Base-by-base conservation (phyloP, 2,329 filamentous ascomycete genomes). In the Pseudogymnoascus sp. region DNA sequence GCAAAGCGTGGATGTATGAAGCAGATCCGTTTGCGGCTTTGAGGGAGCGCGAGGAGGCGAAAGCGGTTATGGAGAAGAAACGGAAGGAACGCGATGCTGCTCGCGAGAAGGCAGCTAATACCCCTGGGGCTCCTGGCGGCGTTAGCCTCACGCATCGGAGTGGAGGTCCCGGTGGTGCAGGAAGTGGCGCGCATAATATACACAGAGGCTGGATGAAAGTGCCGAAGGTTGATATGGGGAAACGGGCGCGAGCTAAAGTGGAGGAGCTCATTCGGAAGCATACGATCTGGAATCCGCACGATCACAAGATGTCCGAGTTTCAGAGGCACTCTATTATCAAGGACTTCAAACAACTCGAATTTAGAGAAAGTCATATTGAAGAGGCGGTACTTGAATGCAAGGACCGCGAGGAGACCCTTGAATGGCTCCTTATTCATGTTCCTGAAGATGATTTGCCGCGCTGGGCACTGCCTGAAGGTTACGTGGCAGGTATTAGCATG, bases 371-470 rank as follows among this genome's bases (percentile, higher is more conserved):
- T 70, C 94, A 99, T 72, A 84, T 92, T 42, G 86, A 95, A 71
- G 94, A 99, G 76, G 93, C 94, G 7, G 84, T 90, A 0, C 85
- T 85, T 50, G 86, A 92, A 70, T 97, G 92, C 77, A 95, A 93
- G 74, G 92, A 96, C 73, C 83, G 89, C 31, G 92, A 97, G 73
- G 94, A 99, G 76, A 88, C 91, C 14, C 81, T 99, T 2, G 93
- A 97, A 74, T 99, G 94, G 94, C 82, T 99, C 14, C 82, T 99
- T 59, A 92, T 97, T 61, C 93, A 99, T 75, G 92, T 99, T 2
- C 94, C 94, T 1, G 94, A 99, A 73, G 94, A 99, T 72, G 94
- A 97, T 70, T 78, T 97, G n/a, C 94, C 94, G 1, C 80, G 84
- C 5, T 97, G 93, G 92, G 91, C 91, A 69, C 78, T 99, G 44